Evolutionary conservation across 2,329 filamentous ascomycete genomes (phyloP), one percentile per base, ranked within the genome.

Genomic region (Macrophomina phaseolina): DNA sequence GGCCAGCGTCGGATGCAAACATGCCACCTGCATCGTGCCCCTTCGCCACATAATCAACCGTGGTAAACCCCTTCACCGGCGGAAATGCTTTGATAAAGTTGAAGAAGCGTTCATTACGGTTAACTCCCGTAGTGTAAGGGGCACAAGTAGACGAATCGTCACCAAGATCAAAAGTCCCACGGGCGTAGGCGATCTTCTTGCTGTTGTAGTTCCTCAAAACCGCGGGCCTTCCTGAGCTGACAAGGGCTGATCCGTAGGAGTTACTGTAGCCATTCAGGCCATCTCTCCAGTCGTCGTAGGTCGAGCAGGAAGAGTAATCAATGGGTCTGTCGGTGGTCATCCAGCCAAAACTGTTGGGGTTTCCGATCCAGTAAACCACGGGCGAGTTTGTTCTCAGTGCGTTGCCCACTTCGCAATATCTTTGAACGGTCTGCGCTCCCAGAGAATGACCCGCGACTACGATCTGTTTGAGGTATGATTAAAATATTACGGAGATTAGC

Each of bases 61-160:
- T 79, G 58, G 76, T 72, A 60, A 75, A 77, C 11, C 67, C 68
- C 0, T 61, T 38, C 5, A 45, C 42, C 8, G 75, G 69, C 3
- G 75, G 74, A 66, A 79, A 78, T 8, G 70, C 71, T 52, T 75
- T 73, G 72, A 79, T 77, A 69, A 77, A 78, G 70, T 79, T 75
- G 73, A 78, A 78, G 70, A 79, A 79, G 6, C 77, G 75, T 70
- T 79, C 77, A 60, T 79, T 75, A 6, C 77, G 73, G 42, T 79
- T 75, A 11, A 64, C 64, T 12, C 77, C 77, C 8, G 75, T 74
- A 0, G 76, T 75, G 9, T 45, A 60, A 2, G 77, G 76, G 3
- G 71, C 75, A 64, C 77, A 79, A 14, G 40, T 67, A 11, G 71
- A 72, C 16, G 76, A 76, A 56, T 75, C 74, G 34, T 79, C 77